phyloP scores from a whole-genome alignment of 2,329 filamentous ascomycete species.

The Colletotrichum cuscutae region DNA sequence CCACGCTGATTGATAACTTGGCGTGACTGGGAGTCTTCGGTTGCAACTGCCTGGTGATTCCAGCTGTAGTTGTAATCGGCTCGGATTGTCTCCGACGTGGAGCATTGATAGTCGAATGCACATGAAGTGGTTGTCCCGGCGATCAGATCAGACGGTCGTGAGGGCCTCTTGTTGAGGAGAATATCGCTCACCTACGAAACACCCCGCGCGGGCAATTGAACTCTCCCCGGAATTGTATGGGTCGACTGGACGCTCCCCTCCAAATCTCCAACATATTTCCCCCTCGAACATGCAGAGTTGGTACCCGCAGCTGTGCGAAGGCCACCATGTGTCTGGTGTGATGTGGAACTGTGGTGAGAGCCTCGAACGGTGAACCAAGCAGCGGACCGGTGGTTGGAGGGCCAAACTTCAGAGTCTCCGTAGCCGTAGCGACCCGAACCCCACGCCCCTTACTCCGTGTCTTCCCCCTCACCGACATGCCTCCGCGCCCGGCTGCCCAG shows the following conservation, averaged over 20 bases:
- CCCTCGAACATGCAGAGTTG: not conserved
- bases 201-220: not conserved
- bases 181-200: not conserved
- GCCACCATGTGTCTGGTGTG: not conserved
- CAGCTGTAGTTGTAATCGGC: not conserved
- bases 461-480: constrained; percentile 19
- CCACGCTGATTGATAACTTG: not conserved
- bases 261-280: not conserved
- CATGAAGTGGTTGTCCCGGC: not conserved
- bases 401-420: not conserved
- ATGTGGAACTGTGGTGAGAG: not conserved
- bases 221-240: not conserved
- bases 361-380: not conserved
- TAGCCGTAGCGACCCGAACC: not conserved
- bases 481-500: constrained; percentile 9
- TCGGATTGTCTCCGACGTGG: not conserved
- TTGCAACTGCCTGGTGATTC: not conserved
- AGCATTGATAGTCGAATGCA: not conserved
- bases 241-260: not conserved
- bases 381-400: not conserved
- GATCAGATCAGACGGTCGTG: not conserved
- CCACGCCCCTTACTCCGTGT: not conserved
- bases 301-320: not conserved
- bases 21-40: not conserved
- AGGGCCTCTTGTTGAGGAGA: not conserved